These are phyloP conservation scores for Amaranthus hypochondriacus DNA, from an alignment of 148 eudicot species.

Conservation along the genomic window DNA sequence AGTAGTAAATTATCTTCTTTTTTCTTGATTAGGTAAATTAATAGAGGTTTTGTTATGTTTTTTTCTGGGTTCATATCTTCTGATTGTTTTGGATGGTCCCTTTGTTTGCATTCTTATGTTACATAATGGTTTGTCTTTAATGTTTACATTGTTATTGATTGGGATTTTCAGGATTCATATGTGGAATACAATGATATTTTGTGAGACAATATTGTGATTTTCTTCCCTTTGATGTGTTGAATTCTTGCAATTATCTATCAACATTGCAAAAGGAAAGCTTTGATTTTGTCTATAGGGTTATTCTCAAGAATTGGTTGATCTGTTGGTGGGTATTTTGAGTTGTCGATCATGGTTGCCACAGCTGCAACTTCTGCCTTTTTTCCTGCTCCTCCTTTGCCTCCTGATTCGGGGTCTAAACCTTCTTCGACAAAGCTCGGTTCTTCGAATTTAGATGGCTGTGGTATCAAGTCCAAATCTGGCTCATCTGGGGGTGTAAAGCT, in stretches of 20 bases:
- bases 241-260: constrained; percentile 14
- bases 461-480: constrained; percentile 47
- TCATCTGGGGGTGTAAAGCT: constrained; percentile 48
- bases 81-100: neutral
- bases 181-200: constrained; percentile 5
- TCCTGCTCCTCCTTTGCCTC: constrained; percentile 44
- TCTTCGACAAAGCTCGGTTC: constrained; percentile 35
- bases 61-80: neutral
- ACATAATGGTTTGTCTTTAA: neutral
- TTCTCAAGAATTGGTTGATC: constrained; percentile 6
- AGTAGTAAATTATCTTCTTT: neutral
- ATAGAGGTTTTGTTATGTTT: neutral
- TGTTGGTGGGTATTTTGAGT: constrained; percentile 21
- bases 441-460: no score
- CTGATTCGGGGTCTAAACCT: constrained; percentile 41
- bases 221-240: neutral
- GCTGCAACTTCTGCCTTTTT: constrained; percentile 68
- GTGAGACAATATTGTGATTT: constrained; percentile 12
- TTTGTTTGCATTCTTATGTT: neutral
- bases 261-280: neutral
- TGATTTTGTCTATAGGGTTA: constrained; percentile 9
- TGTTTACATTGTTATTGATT: neutral
- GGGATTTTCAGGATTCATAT: constrained; percentile 19
- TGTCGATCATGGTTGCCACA: constrained; percentile 66
- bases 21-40: neutral